These are phyloP conservation scores for Wallacemonas sp. DNA, from an alignment of 208 protist genomes.

Conservation along the genomic window DNA sequence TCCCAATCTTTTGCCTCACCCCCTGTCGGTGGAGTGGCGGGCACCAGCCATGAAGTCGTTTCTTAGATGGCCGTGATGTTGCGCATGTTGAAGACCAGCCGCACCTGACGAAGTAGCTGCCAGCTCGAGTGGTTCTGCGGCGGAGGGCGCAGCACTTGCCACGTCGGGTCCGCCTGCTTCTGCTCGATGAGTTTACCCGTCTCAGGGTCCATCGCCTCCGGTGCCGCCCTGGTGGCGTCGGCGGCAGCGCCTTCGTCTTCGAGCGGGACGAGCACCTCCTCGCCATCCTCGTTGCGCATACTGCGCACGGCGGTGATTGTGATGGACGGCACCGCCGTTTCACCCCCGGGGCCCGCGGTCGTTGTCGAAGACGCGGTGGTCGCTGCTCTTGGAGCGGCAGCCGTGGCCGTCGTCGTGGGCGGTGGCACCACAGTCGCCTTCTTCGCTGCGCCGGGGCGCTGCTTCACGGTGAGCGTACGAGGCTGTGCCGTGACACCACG, in stretches of 20 bases:
- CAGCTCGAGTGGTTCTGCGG: slow-evolving; percentile 16
- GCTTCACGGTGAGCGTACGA: background rate
- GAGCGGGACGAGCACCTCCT: background rate
- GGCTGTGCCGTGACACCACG: background rate
- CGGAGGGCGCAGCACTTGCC: slow-evolving; percentile 17
- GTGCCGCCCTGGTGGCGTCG: too few species aligned
- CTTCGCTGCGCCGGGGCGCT: background rate
- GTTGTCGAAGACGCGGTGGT: background rate
- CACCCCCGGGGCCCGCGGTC: background rate
- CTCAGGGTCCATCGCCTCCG: background rate
- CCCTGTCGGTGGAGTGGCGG: too few species aligned
- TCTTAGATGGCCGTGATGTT: slow-evolving; percentile 18
- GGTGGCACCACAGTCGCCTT: too few species aligned
- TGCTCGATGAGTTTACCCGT: slow-evolving; percentile 11
- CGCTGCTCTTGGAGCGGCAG: background rate
- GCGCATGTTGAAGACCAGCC: slow-evolving; percentile 33
- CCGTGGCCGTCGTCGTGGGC: background rate
- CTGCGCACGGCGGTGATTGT: background rate
- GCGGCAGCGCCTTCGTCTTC: background rate
- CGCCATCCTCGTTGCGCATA: background rate
- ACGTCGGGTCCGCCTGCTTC: slow-evolving; percentile 21
- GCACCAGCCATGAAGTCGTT: background rate
- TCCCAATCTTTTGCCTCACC: too few species aligned
- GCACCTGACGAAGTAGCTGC: slow-evolving; percentile 24
- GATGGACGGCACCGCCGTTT: background rate